Evolutionary conservation across 2,329 filamentous ascomycete species (phyloP).

Genomic region (Rhinocladiella similis): DNA sequence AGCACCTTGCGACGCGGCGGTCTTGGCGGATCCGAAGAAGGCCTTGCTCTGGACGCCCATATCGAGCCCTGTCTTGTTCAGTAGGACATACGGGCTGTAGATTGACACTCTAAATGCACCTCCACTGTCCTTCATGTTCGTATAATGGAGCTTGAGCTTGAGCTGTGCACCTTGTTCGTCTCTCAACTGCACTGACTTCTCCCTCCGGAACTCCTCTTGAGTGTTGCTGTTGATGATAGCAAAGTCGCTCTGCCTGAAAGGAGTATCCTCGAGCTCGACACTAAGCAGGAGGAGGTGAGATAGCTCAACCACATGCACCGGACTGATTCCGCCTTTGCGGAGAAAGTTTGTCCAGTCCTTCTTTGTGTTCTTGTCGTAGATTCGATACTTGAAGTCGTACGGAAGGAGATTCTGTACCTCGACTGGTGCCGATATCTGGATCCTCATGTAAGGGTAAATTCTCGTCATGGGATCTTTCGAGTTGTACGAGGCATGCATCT

Average conservation of each 20-base stretch:
- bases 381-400: slow-evolving; percentile 98
- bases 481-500: slow-evolving; percentile 84
- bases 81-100: slow-evolving; percentile 89
- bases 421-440: slow-evolving; percentile 87
- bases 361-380: slow-evolving; percentile 97
- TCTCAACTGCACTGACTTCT: slow-evolving; percentile 76
- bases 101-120: slow-evolving; percentile 95
- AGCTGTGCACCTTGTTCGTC: slow-evolving; percentile 79
- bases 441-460: slow-evolving; percentile 91
- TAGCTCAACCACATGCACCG: slow-evolving; percentile 93
- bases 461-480: slow-evolving; percentile 77
- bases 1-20: slow-evolving; percentile 78
- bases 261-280: slow-evolving; percentile 93
- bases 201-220: slow-evolving; percentile 83
- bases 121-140: slow-evolving; percentile 82
- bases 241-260: slow-evolving; percentile 93
- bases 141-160: slow-evolving; percentile 86
- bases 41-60: slow-evolving; percentile 86
- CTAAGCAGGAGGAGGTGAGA: slow-evolving; percentile 91
- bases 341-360: slow-evolving; percentile 99
- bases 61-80: slow-evolving; percentile 92
- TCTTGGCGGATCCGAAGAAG: slow-evolving; percentile 78
- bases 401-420: slow-evolving; percentile 93
- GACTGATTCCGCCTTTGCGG: slow-evolving; percentile 92
- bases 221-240: slow-evolving; percentile 91